Evolutionary conservation across 306 rosid genomes (phyloP).

Genomic region (Casuarina equisetifolia): DNA sequence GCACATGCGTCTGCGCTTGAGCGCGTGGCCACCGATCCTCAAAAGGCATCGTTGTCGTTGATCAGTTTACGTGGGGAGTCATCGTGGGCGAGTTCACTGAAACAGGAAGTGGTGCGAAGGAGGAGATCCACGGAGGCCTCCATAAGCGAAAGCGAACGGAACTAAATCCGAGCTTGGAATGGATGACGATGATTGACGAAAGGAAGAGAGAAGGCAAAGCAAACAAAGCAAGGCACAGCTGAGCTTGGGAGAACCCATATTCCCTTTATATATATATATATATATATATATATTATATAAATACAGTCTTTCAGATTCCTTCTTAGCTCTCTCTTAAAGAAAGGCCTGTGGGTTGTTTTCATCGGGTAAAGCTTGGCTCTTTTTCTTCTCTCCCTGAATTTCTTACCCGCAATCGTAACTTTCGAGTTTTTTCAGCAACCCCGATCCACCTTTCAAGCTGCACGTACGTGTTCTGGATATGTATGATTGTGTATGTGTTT

Average conservation of each 20-base stretch:
- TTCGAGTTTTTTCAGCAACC: neutral
- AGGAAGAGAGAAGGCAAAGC: neutral
- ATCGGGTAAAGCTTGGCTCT: slow-evolving; percentile 2
- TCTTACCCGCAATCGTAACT: slow-evolving; percentile 10
- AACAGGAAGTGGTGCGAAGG: too few species aligned
- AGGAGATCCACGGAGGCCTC: neutral
- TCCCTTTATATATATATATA: too few species aligned
- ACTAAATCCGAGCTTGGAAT: neutral
- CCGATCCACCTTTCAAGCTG: slow-evolving; percentile 19
- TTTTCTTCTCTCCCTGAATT: slow-evolving; percentile 10
- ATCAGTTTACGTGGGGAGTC: neutral
- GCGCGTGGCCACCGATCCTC: neutral
- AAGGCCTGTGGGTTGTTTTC: neutral
- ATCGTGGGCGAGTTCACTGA: neutral
- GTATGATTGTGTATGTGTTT: neutral
- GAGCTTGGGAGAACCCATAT: neutral
- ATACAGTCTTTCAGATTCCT: neutral
- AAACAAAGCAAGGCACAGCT: neutral
- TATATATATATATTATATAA: neutral
- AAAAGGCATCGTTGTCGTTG: neutral
- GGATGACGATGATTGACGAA: slow-evolving; percentile 15
- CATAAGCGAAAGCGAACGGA: neutral
- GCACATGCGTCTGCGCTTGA: neutral
- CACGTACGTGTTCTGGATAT: neutral
- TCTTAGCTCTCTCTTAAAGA: slow-evolving; percentile 9